Base-by-base conservation (phyloP, 495 filamentous ascomycete genomes). In the Bacidia rubella region DNA sequence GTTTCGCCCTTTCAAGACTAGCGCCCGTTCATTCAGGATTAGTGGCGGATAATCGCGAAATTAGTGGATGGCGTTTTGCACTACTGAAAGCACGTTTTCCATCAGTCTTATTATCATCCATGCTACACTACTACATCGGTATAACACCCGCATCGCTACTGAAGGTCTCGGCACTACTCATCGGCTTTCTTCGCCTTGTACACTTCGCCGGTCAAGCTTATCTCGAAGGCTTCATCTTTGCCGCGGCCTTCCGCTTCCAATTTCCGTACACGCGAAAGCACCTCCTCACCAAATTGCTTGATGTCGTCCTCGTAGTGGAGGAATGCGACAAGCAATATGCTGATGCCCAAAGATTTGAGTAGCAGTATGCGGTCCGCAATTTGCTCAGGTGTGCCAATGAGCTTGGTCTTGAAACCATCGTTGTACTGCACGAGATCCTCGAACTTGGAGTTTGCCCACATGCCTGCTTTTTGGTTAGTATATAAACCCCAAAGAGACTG, bases 391-490 rank as follows among this genome's bases (percentile, higher is more conserved):
- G 70, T 75, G 3, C 71, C 70, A 32, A 73, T 70, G n/a, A 74
- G 57, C 57, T 71, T 72, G 15, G 70, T 73, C 59, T 71, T 73
- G 67, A 74, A 74, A 23, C 72, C 70, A 52, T 73, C 70, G 52
- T 73, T 74, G 54, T 73, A 74, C 57, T 73, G 70, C 19, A 73
- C 67, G 15, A 73, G 60, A 52, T 74, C 70, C 32, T 74, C 66
- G 47, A 73, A 67, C 26, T 68, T 71, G 51, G 59, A 65, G 42
- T 68, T 61, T 41, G 69, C 68, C 70, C 70, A 73, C 71, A 73
- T 74, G 38, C 69, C 71, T 35, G 56, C 62, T n/a, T n/a, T n/a
- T n/a, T n/a, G n/a, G n/a, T n/a, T n/a, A n/a, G n/a, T n/a, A n/a
- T n/a, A n/a, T n/a, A n/a, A n/a, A n/a, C n/a, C n/a, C n/a, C n/a